Evolutionary conservation across 768 basidiomycete species (phyloP).

Genomic region (Lactarius quietus): DNA sequence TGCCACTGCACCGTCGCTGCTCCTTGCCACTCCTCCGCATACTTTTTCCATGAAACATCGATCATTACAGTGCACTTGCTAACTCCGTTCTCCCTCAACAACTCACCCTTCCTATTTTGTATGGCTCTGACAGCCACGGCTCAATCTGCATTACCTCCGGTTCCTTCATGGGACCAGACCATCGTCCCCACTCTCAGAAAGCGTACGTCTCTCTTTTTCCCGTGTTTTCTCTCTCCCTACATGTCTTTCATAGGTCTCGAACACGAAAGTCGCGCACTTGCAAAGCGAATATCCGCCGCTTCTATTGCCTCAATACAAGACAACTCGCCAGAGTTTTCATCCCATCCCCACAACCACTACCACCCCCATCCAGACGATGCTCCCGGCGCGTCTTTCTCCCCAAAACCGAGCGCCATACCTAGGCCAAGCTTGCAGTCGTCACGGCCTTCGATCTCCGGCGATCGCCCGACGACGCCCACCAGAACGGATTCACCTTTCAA

Average conservation of each 20-base stretch:
- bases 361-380: slow-evolving; percentile 27
- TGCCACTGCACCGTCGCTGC: not conserved
- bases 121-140: slow-evolving; percentile 45
- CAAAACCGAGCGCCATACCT: slow-evolving; percentile 46
- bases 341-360: slow-evolving; percentile 27
- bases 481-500: slow-evolving; percentile 31
- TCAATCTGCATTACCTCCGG: slow-evolving; percentile 37
- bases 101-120: slow-evolving; percentile 13
- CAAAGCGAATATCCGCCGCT: slow-evolving; percentile 71
- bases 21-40: not conserved
- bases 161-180: slow-evolving; percentile 73
- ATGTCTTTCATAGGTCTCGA: slow-evolving; percentile 57
- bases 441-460: slow-evolving; percentile 32
- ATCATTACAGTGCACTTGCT: not conserved
- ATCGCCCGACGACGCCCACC: slow-evolving; percentile 21
- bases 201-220: slow-evolving; percentile 32
- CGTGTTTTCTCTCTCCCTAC: slow-evolving; percentile 21
- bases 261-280: slow-evolving; percentile 72
- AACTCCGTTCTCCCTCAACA: slow-evolving; percentile 5
- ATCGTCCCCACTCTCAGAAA: slow-evolving; percentile 80
- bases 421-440: slow-evolving; percentile 42
- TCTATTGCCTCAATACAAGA: slow-evolving; percentile 60
- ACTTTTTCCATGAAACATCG: slow-evolving; percentile 21
- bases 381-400: slow-evolving; percentile 28
- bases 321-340: slow-evolving; percentile 28